Evolutionary conservation across 2,329 filamentous ascomycete species (phyloP), one percentile per base, ranked within the genome.

Genomic region (Metarhizium guizhouense): DNA sequence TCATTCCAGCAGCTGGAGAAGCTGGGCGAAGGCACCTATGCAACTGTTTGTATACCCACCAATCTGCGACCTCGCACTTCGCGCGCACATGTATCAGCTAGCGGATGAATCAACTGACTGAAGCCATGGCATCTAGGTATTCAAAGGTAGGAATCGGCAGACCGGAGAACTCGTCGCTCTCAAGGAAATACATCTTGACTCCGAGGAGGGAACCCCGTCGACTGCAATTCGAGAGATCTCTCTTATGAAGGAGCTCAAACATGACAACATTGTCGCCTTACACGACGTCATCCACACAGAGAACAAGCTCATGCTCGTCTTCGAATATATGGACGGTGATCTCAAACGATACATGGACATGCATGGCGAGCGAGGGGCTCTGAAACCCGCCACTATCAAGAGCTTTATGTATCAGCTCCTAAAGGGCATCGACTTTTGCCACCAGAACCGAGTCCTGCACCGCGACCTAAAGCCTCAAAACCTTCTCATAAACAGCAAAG

Each of bases 1-100:
- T 97, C 93, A 59, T 99, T 99, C 79, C 93, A 97, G 81, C 94
- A 97, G 84, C 83, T 97, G 71, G 94, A 99, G 75, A 99, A 93
- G 87, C 82, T 99, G 62, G 94, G 94, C 67, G 94, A 99, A 78
- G 94, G 94, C 59, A 99, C 94, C 36, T 99, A 99, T 83, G 94
- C 94, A 38, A 99, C 94, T 38, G 94, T 96, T 79, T 67, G 85
- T 63, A 32, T 18, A 29, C 49, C 18, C 4, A 29, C 30, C n/a
- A 25, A 16, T 3, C n/a, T 29, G 5, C 43, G 18, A 7, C 7
- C 40, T 16, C 7, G 2, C 32, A 5, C 18, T 32, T 20, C 13
- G 4, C 16, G 36, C 30, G 18, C 10, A 11, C 10, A 16, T 51
- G 25, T 29, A 6, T 32, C 13, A 32, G n/a, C 13, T 34, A 20